Base-by-base conservation (phyloP, 257 asterid genomes). In the Gentiana macrophylla region DNA sequence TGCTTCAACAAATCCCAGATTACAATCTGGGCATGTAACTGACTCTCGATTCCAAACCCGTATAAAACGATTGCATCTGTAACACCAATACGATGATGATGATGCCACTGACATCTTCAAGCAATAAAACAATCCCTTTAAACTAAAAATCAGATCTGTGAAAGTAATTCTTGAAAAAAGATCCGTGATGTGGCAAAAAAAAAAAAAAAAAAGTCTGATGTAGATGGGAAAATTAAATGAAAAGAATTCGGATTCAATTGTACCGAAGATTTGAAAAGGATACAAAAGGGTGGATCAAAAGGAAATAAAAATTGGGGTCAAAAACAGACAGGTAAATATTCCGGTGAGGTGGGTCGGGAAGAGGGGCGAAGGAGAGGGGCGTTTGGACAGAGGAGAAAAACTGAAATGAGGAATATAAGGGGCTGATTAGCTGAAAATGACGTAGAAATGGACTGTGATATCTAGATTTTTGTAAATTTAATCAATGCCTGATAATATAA, bases 21-120 rank as follows among this genome's bases (percentile, higher is more conserved):
- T 69, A 64, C 96, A 86, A 66, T 84, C 89, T 51, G 91, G 91
- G 74, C 95, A 86, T 32, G 65, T 45, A 63, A 80, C 57, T 59
- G 86, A 68, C 11, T 84, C 86, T 38, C 67, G 76, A 60, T 57
- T 69, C 76, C 59, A 62, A 62, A 70, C 87, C 72, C 89, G 66
- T 24, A 84, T 74, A 62, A 78, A 78, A 43, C 80, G 75, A 70
- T 72, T 79, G 85, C 96, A 86, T 53, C 86, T 75, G 66, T 86
- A 78, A 62, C 89, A 86, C 90, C 90, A 86, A 74, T 75, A 83
- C 6, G 82, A 51, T 34, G 90, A 75, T 66, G 80, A 51, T 34
- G 90, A 75, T 66, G 80, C 70, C 81, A 65, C 77, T 67, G 79
- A 76, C 69, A 71, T 67, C 67, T 55, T 62, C 15, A 13, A 50